Evolutionary conservation across 2,329 filamentous ascomycete species (phyloP).

Genomic region (Botrytis galanthina): DNA sequence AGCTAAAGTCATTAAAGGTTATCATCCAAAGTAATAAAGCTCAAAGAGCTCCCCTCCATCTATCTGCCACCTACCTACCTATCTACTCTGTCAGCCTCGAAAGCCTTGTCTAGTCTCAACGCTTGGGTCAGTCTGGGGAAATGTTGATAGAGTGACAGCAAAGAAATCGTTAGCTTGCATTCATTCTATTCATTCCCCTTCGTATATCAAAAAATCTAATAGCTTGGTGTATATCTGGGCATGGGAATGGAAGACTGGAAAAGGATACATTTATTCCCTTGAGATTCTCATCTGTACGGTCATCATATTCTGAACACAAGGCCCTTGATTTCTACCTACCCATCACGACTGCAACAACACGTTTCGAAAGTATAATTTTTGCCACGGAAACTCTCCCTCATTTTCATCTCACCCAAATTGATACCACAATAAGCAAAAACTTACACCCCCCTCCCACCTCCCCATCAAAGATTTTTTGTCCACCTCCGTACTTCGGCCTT

Average conservation of each 20-base stretch:
- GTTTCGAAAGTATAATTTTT: background rate
- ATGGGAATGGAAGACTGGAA: background rate
- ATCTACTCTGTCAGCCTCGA: slow-evolving; percentile 9
- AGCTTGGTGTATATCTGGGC: background rate
- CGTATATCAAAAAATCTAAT: background rate
- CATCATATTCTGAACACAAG: background rate
- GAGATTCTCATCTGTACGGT: background rate
- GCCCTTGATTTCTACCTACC: background rate
- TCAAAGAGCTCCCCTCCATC: too few relatives aligned
- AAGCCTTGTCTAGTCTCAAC: background rate
- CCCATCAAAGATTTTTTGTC: background rate
- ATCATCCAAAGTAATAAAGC: background rate
- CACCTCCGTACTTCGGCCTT: slow-evolving; percentile 12
- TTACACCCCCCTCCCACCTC: background rate
- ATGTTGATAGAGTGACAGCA: background rate
- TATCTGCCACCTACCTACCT: background rate
- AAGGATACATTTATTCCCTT: background rate
- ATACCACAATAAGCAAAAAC: slow-evolving; percentile 10
- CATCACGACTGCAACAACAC: background rate
- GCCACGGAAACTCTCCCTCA: background rate
- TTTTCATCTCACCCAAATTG: background rate
- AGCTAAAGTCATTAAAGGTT: too few relatives aligned
- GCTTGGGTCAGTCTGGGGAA: background rate
- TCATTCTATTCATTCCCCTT: too few relatives aligned
- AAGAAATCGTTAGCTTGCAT: background rate